Evolutionary conservation across 306 rosid species (phyloP), one percentile per base, ranked within the genome.

Genomic region (Pterocarpus santalinus): DNA sequence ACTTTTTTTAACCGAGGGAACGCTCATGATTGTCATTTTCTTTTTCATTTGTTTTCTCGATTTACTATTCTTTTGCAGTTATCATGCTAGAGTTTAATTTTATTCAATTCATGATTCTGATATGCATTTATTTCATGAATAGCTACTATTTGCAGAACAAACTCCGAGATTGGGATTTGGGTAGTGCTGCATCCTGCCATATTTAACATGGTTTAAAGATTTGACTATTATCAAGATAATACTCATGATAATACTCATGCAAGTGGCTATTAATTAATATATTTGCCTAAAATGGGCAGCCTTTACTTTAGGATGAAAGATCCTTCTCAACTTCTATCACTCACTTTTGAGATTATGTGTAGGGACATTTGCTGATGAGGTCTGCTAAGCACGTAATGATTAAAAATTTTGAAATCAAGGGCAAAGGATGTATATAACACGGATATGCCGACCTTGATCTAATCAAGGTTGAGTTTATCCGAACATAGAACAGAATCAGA

Each of bases 301-400:
- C 51, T 41, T 35, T 13, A 69, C 22, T 30, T 17, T 75, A 62
- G 67, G 35, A 58, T 69, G 78, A 76, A 65, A 82, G 60, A 22
- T 79, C 64, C 22, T 58, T 62, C 65, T 52, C 76, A 63, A 68
- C 76, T 73, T 83, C 13, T 51, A 67, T 69, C 52, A 74, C 69
- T 1, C 3, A 2, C 68, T 49, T 32, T 72, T 75, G 43, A 68
- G 81, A 75, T 69, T 51, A 41, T 36, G 13, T 49, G 75, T 65
- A 4, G 68, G 71, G 70, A 65, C 68, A 74, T 22, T 41, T 14
- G 69, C 22, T 28, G 66, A 39, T 35, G 62, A 77, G 72, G 39
- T 36, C 44, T 46, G 51, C 41, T 15, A 75, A 75, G 84, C 77
- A 85, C 57, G 68, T 41, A 77, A 90, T 87, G 82, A 90, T 88